These are phyloP conservation scores for Rubia yunnanensis DNA, from an alignment of 257 asterid genomes.

Conservation along the genomic window DNA sequence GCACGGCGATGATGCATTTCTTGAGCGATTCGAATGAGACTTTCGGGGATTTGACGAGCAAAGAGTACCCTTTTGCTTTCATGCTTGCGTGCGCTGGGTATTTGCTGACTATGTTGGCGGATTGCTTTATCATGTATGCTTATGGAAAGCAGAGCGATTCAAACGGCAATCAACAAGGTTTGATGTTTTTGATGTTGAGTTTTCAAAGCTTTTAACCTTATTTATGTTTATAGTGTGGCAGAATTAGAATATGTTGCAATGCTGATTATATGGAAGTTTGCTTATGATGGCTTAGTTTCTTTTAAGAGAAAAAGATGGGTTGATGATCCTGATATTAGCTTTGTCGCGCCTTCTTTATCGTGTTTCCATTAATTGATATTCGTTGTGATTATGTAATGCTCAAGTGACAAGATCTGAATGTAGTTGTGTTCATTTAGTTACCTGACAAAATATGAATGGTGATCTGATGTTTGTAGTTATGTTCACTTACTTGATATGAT, in stretches of 20 bases:
- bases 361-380: too few species aligned
- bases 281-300: too few species aligned
- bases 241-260: background rate
- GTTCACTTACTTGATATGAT: too few species aligned
- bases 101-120: constrained; percentile 78
- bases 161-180: constrained; percentile 41
- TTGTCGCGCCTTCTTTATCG: too few species aligned
- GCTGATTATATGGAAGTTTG: constrained; percentile 8
- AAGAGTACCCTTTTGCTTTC: constrained; percentile 74
- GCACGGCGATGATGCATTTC: constrained; percentile 87
- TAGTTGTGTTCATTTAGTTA: too few species aligned
- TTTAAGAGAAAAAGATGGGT: too few species aligned
- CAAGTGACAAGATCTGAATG: too few species aligned
- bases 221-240: background rate
- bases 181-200: background rate
- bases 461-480: too few species aligned
- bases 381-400: too few species aligned
- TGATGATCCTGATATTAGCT: too few species aligned
- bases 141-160: constrained; percentile 31
- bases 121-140: constrained; percentile 47
- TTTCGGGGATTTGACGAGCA: constrained; percentile 50
- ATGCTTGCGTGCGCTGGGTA: constrained; percentile 77
- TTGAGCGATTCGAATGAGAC: constrained; percentile 78
- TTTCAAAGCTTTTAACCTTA: background rate
- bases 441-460: too few species aligned